Evolutionary conservation across 345 rosid species (phyloP).

Genomic region (Gossypium stocksii): DNA sequence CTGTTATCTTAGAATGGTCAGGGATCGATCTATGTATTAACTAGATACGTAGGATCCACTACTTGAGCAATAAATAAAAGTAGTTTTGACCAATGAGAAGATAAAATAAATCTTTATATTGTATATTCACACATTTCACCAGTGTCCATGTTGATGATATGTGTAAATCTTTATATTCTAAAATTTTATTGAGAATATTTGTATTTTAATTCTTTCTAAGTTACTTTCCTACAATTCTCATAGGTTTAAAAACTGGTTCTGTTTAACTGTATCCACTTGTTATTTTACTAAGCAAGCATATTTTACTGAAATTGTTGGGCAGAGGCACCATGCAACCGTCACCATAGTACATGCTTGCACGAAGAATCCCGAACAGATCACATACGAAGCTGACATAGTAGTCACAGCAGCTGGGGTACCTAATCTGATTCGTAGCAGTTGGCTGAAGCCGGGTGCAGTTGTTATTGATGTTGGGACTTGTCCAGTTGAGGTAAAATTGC

Average conservation of each 20-base stretch:
- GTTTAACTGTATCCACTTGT: background rate
- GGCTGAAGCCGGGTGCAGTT: conserved; percentile 83
- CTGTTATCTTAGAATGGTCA: background rate
- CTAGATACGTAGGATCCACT: background rate
- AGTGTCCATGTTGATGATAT: background rate
- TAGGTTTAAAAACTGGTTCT: background rate
- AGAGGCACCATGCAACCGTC: conserved; percentile 94
- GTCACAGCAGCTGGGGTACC: conserved; percentile 84
- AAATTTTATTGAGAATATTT: background rate
- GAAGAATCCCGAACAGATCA: conserved; percentile 61
- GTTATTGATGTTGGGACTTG: conserved; percentile 85
- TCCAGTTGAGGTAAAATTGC: conserved; percentile 64
- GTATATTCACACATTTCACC: background rate
- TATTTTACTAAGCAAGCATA: background rate
- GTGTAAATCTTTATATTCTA: background rate
- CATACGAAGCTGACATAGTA: conserved; percentile 72
- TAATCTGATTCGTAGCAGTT: conserved; percentile 68
- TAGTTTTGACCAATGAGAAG: background rate
- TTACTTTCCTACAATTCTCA: background rate
- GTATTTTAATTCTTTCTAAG: background rate
- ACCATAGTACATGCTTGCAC: conserved; percentile 68
- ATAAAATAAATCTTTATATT: background rate
- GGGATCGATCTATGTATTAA: background rate
- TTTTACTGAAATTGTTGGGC: conserved; percentile 26
- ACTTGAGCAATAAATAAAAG: background rate